Evolutionary conservation across 176 grass and related monocot genomes (phyloP).

Genomic region (Musa beccarii): DNA sequence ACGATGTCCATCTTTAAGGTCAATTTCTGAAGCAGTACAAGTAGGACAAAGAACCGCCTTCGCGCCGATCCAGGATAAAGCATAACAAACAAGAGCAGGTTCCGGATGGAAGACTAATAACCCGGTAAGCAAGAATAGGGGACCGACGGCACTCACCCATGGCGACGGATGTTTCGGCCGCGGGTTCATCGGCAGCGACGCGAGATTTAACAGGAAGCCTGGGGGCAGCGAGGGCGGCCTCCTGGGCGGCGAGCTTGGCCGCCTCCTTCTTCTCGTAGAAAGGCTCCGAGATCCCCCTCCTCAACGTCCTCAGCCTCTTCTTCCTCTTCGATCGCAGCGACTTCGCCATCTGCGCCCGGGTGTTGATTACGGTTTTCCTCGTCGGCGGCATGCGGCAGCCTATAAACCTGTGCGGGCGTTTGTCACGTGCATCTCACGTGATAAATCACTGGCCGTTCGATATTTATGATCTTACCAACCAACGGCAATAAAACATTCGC

Average conservation of each 20-base stretch:
- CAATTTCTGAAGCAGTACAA: too few relatives aligned
- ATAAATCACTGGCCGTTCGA: too few relatives aligned
- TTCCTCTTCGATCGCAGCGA: conserved; percentile 78
- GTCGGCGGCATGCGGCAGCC: too few relatives aligned
- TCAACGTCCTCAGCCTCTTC: conserved; percentile 75
- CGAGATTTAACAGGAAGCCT: conserved; percentile 41
- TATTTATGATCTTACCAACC: too few relatives aligned
- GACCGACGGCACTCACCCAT: conserved; percentile 25
- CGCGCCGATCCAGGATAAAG: too few relatives aligned
- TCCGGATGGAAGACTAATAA: too few relatives aligned
- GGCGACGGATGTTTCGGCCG: conserved; percentile 16
- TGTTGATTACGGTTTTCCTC: neutral
- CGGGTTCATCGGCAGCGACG: conserved; percentile 20
- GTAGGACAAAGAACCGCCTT: too few relatives aligned
- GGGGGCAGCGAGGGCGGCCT: conserved; percentile 65
- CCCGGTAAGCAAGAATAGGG: neutral
- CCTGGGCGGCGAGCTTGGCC: conserved; percentile 67
- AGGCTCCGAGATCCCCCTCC: conserved; percentile 71
- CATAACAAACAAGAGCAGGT: too few relatives aligned
- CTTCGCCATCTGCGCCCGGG: conserved; percentile 54
- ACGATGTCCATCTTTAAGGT: too few relatives aligned
- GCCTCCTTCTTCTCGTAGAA: conserved; percentile 94
- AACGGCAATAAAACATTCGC: too few relatives aligned
- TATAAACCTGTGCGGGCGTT: too few relatives aligned
- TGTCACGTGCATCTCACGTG: too few relatives aligned